Conservation (phyloP, 345 rosid genomes). For the Lepidium africanum region DNA sequence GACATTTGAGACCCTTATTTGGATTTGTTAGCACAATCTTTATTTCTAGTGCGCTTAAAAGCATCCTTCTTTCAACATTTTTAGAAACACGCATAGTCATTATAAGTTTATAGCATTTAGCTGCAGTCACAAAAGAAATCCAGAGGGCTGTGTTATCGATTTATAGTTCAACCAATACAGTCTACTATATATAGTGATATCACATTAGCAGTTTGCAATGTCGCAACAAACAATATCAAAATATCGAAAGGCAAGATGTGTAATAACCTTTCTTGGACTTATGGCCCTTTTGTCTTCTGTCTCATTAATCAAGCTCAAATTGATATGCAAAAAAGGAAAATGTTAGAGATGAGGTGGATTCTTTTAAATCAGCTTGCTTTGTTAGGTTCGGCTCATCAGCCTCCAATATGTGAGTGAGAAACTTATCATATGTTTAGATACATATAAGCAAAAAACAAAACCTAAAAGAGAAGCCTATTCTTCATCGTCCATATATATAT, state of each 20-base stretch:
- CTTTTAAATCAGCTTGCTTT: too few species aligned
- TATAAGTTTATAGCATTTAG: constrained; percentile 75
- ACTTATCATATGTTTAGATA: too few species aligned
- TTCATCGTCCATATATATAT: too few species aligned
- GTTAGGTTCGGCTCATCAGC: too few species aligned
- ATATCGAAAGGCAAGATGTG: background rate
- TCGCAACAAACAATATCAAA: background rate
- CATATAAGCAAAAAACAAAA: too few species aligned
- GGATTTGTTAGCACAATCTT: constrained; percentile 73
- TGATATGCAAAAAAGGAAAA: constrained; percentile 39
- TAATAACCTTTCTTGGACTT: constrained; percentile 65
- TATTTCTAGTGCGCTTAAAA: constrained; percentile 80
- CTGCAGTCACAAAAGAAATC: constrained; percentile 83
- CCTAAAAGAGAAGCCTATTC: too few species aligned
- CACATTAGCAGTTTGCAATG: constrained; percentile 1
- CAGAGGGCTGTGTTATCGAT: constrained; percentile 87
- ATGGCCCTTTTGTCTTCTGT: constrained; percentile 80
- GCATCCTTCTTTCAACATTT: constrained; percentile 70
- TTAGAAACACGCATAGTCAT: too few species aligned
- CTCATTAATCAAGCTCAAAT: constrained; percentile 70
- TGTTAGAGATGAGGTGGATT: too few species aligned
- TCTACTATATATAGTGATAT: constrained; percentile 26
- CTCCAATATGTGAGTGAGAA: too few species aligned
- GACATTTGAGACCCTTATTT: constrained; percentile 79
- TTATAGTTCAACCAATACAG: constrained; percentile 66